Percentiles rank a stretch among this genome's conserved stretches.
These are phyloP conservation scores for Daldinia loculata DNA, from an alignment of 495 filamentous ascomycete species.

Conservation along the genomic window DNA sequence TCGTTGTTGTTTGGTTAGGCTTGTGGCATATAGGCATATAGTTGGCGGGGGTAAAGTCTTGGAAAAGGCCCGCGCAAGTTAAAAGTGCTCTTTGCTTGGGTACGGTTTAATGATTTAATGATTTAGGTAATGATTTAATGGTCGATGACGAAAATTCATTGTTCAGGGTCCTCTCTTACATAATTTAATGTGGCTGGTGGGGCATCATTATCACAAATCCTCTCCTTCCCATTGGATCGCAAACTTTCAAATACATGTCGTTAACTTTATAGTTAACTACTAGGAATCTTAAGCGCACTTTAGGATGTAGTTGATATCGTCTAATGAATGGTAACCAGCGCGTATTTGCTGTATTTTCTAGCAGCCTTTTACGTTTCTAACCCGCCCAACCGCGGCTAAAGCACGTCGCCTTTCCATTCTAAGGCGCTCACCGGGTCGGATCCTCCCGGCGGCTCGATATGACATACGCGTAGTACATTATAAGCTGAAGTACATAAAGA, in stretches of 20 bases:
- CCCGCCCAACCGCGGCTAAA: neutral
- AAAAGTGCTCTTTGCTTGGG: conserved; percentile 1
- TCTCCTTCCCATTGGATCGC: neutral
- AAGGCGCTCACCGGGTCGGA: conserved; percentile 23
- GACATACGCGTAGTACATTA: neutral
- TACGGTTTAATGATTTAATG: neutral
- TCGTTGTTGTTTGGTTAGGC: conserved; percentile 10
- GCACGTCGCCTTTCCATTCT: conserved; percentile 17
- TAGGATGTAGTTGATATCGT: neutral
- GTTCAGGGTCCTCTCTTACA: conserved; percentile 29
- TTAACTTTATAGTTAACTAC: neutral
- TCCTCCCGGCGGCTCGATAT: conserved; percentile 24
- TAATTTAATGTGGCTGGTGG: conserved; percentile 18
- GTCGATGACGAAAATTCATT: conserved; percentile 43
- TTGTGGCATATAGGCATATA: conserved; percentile 2
- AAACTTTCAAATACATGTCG: neutral
- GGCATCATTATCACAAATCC: conserved; percentile 10
- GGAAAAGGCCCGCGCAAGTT: conserved; percentile 19
- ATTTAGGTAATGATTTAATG: neutral
- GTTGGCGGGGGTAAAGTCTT: conserved; percentile 28
- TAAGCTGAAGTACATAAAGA: neutral
- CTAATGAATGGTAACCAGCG: conserved; percentile 18
- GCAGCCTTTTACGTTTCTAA: conserved; percentile 19
- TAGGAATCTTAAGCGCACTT: neutral
- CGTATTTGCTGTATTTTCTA: conserved; percentile 1